Evolutionary conservation across 2,329 filamentous ascomycete species (phyloP).

Genomic region (Penicillium sp.): DNA sequence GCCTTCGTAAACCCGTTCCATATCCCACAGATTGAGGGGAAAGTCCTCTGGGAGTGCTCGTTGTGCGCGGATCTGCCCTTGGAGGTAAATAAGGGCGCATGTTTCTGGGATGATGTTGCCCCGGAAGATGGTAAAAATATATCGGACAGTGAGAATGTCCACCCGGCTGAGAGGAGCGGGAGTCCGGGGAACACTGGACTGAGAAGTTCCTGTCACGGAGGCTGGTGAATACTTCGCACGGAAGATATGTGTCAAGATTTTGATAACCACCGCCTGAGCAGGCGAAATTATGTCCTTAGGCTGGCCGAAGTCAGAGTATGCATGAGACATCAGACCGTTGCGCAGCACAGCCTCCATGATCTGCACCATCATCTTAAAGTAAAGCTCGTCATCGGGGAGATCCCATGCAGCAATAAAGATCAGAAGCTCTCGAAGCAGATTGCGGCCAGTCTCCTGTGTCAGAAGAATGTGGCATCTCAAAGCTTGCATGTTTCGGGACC

Average conservation of each 20-base stretch:
- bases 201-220: slow-evolving; percentile 40
- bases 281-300: slow-evolving; percentile 95
- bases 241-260: slow-evolving; percentile 85
- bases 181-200: slow-evolving; percentile 54
- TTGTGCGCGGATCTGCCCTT: slow-evolving; percentile 78
- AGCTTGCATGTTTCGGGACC: slow-evolving; percentile 73
- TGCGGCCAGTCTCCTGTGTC: slow-evolving; percentile 83
- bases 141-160: slow-evolving; percentile 67
- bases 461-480: slow-evolving; percentile 84
- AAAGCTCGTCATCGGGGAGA: slow-evolving; percentile 83
- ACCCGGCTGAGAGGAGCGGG: slow-evolving; percentile 52
- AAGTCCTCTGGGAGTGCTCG: slow-evolving; percentile 77
- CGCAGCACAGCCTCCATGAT: slow-evolving; percentile 90
- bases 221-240: slow-evolving; percentile 54
- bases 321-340: slow-evolving; percentile 82
- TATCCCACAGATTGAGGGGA: slow-evolving; percentile 91
- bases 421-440: slow-evolving; percentile 79
- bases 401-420: slow-evolving; percentile 98
- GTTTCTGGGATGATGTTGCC: slow-evolving; percentile 90
- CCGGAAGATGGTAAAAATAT: slow-evolving; percentile 87
- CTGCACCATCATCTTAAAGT: slow-evolving; percentile 94
- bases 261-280: slow-evolving; percentile 86
- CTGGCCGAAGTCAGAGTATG: slow-evolving; percentile 85
- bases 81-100: slow-evolving; percentile 86
- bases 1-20: slow-evolving; percentile 93